phyloP scores from a whole-genome alignment of 108 stramenopile genomes.

The Discostella stelligeroides region DNA sequence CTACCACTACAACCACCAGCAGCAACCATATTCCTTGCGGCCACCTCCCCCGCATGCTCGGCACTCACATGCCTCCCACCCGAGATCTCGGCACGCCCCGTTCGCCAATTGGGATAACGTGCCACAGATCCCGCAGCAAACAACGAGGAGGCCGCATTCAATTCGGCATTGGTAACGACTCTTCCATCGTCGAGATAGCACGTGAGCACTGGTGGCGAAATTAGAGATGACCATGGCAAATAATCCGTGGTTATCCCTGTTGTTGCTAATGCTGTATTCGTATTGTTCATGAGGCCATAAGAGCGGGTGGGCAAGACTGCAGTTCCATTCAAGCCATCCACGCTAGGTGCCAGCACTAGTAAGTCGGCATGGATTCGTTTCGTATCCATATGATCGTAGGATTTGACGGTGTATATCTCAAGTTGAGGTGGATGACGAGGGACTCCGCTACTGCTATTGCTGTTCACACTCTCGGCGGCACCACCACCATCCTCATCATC shows the following conservation, averaged over 20 bases:
- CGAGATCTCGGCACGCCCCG: constrained; percentile 74
- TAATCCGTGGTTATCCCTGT: constrained; percentile 12
- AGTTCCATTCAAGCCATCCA: constrained; percentile 67
- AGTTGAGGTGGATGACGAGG: constrained; percentile 22
- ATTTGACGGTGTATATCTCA: constrained; percentile 79
- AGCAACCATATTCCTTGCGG: constrained; percentile 76
- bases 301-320: constrained; percentile 45
- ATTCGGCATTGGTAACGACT: constrained; percentile 64
- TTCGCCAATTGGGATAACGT: constrained; percentile 68
- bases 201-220: constrained; percentile 61
- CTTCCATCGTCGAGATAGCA: constrained; percentile 85
- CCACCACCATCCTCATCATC: too few relatives aligned
- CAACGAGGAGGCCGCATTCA: constrained; percentile 66
- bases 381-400: constrained; percentile 77
- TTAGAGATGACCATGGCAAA: constrained; percentile 43
- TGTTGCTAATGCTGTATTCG: constrained; percentile 25
- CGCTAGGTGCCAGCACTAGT: constrained; percentile 73
- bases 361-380: constrained; percentile 55
- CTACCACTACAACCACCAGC: constrained; percentile 25
- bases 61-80: constrained; percentile 70
- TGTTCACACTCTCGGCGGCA: background rate
- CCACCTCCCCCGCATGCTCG: constrained; percentile 66
- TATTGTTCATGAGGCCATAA: background rate
- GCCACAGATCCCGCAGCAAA: constrained; percentile 86
- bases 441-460: background rate